A percentile compares a stretch with the other conserved stretches of the same genome.
Evolutionary conservation across 805 yeast species (phyloP).

Genomic region (Candida ipomoeae): DNA sequence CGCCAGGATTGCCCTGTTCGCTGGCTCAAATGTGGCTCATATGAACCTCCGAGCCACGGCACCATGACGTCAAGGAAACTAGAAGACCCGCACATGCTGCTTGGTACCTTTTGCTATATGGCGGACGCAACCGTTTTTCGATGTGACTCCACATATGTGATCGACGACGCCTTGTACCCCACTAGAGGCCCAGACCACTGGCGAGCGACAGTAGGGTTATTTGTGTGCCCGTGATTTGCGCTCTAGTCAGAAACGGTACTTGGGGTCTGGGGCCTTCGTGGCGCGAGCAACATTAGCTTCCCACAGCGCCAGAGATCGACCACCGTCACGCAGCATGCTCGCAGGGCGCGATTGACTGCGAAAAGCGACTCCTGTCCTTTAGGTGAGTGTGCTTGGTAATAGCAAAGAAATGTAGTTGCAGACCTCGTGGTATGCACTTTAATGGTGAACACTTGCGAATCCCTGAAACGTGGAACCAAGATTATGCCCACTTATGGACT

Average conservation of each 20-base stretch:
- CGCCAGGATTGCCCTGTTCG: not conserved
- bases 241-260: not conserved
- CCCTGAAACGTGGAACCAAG: too few species aligned
- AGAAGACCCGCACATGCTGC: constrained; percentile 1
- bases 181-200: not conserved
- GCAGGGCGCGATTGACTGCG: constrained; percentile 4
- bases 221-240: not conserved
- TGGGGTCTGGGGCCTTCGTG: not conserved
- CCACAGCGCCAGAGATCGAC: not conserved
- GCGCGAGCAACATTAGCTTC: not conserved
- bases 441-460: too few species aligned
- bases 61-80: constrained; percentile 1
- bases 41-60: constrained; percentile 1
- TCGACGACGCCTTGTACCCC: not conserved
- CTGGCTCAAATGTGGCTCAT: not conserved
- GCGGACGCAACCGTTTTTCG: not conserved
- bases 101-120: constrained; percentile 2
- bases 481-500: too few species aligned
- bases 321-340: constrained; percentile 2
- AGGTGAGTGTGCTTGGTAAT: not conserved
- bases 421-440: too few species aligned
- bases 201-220: too few species aligned
- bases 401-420: too few species aligned
- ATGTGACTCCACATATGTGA: not conserved
- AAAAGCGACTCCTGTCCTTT: not conserved